Evolutionary conservation across 169 alveolate species (phyloP).

Genomic region (Eimeria necatrix): DNA sequence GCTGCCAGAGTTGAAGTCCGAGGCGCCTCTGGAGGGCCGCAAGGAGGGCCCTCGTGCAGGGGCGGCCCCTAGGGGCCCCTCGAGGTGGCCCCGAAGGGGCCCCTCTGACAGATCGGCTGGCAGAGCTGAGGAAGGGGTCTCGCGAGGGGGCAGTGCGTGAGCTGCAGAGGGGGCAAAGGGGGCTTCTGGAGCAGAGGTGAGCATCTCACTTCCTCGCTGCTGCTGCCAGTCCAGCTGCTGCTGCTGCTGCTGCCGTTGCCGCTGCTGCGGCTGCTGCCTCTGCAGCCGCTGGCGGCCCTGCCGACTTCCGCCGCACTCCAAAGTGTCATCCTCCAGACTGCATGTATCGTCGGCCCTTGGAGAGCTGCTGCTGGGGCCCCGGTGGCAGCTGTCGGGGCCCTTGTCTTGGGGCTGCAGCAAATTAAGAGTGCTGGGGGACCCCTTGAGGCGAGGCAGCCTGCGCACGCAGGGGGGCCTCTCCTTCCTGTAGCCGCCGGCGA

Average conservation of each 20-base stretch:
- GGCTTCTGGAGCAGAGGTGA: background rate
- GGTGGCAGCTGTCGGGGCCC: background rate
- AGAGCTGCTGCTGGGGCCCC: background rate
- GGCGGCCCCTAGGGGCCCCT: background rate
- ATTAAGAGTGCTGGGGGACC: background rate
- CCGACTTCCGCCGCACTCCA: background rate
- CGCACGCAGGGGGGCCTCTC: slow-evolving; percentile 64
- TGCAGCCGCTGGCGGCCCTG: background rate
- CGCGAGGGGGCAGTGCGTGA: too few relatives aligned
- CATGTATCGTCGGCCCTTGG: background rate
- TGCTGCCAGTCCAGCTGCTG: background rate
- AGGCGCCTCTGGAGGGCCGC: background rate
- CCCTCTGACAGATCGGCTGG: too few relatives aligned
- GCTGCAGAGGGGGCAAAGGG: too few relatives aligned
- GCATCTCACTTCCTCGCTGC: background rate
- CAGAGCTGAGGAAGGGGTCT: too few relatives aligned
- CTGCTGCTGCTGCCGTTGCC: slow-evolving; percentile 22
- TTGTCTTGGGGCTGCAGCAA: slow-evolving; percentile 26
- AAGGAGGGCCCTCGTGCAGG: background rate
- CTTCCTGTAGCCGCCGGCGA: slow-evolving; percentile 50
- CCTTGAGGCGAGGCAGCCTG: slow-evolving; percentile 30
- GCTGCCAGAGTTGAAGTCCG: background rate
- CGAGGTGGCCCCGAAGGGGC: background rate
- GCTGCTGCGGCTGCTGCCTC: background rate
- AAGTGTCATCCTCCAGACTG: too few relatives aligned